These are phyloP conservation scores for Geotrichum cucujoidarum DNA, from an alignment of 1,139 yeast genomes.

Conservation along the genomic window DNA sequence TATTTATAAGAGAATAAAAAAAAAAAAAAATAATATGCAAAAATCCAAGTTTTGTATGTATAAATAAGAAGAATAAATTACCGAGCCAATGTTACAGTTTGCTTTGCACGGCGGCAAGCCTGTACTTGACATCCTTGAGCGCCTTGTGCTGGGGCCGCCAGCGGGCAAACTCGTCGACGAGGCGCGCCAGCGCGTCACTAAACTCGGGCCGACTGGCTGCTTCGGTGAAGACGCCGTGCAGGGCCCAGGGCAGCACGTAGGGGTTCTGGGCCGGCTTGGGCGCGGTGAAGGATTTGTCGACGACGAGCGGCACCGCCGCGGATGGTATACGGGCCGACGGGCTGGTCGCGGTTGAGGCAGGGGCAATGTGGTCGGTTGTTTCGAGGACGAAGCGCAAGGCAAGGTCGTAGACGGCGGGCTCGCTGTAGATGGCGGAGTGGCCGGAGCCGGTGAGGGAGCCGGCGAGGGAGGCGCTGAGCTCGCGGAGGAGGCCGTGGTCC, in stretches of 20 bases:
- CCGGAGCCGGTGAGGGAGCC: conserved; percentile 95
- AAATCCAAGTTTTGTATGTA: too few species aligned
- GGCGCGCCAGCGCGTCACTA: conserved; percentile 50
- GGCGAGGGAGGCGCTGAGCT: conserved; percentile 73
- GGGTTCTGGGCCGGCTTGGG: conserved; percentile 61
- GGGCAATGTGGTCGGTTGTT: conserved; percentile 49
- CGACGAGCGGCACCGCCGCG: conserved; percentile 25
- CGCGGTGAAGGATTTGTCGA: conserved; percentile 27
- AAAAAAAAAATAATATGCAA: too few species aligned
- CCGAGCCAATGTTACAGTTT: conserved; percentile 20
- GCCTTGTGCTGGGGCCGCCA: conserved; percentile 86
- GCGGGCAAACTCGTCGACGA: conserved; percentile 65
- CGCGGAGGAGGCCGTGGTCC: conserved; percentile 53
- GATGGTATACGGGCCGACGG: conserved; percentile 32
- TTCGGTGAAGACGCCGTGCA: conserved; percentile 71
- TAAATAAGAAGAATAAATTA: too few species aligned
- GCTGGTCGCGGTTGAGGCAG: too few species aligned
- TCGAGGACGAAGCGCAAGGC: conserved; percentile 72
- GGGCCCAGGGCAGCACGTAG: conserved; percentile 85
- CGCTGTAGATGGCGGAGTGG: conserved; percentile 84
- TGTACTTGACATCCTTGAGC: conserved; percentile 74
- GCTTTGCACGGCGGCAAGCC: conserved; percentile 58
- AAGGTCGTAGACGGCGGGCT: conserved; percentile 74
- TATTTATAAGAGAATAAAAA: too few species aligned
- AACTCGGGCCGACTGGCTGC: conserved; percentile 37